Conservation (phyloP, 257 asterid genomes). For the Mentha longifolia region DNA sequence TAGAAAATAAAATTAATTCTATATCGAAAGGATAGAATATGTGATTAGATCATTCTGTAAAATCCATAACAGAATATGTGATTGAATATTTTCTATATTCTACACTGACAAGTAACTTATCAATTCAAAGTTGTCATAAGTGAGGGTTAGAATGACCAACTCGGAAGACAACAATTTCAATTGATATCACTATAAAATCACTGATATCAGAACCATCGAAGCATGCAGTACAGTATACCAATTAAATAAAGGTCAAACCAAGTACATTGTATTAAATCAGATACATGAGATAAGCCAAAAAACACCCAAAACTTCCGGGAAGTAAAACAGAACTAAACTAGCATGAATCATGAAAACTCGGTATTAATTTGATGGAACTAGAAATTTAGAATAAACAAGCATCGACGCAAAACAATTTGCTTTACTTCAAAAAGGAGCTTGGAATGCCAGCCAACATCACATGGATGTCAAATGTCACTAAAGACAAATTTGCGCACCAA, state of each 20-base stretch:
- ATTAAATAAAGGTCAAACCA: slow-evolving; percentile 22
- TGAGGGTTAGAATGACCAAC: slow-evolving; percentile 1
- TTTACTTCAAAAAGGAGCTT: slow-evolving; percentile 15
- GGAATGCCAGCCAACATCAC: slow-evolving; percentile 19
- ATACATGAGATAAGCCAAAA: not conserved
- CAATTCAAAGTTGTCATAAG: slow-evolving; percentile 24
- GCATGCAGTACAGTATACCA: slow-evolving; percentile 8
- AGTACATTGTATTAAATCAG: not conserved
- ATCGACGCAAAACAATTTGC: not conserved
- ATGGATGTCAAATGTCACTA: slow-evolving; percentile 10
- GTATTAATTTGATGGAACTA: not conserved
- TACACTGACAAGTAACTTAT: slow-evolving; percentile 9
- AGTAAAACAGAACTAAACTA: not conserved
- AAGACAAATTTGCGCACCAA: slow-evolving; percentile 13
- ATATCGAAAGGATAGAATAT: not conserved
- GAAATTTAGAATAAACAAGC: not conserved
- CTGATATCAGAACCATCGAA: slow-evolving; percentile 22
- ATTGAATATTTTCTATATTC: slow-evolving; percentile 18
- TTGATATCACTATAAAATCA: not conserved
- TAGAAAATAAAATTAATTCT: slow-evolving; percentile 6
- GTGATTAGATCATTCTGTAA: slow-evolving; percentile 14
- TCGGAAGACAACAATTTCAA: slow-evolving; percentile 18
- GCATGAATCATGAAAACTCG: not conserved
- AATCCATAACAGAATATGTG: slow-evolving; percentile 11
- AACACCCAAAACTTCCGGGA: slow-evolving; percentile 4